Evolutionary conservation across 2,329 filamentous ascomycete species (phyloP).

Genomic region (Raffaelea ambrosiae): DNA sequence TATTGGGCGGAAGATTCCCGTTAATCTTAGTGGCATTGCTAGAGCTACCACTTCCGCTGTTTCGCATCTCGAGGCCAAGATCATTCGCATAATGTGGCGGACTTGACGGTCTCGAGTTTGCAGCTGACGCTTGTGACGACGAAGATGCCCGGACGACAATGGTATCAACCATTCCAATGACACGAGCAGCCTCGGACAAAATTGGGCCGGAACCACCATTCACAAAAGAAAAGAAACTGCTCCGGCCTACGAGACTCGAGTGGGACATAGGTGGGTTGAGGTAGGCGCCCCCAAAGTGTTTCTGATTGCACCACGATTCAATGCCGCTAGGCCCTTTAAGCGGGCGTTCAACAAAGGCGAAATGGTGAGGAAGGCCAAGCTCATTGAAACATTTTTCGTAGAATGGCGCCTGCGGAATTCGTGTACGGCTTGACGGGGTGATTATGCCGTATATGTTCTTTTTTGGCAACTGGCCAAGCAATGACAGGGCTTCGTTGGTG

Average conservation of each 20-base stretch:
- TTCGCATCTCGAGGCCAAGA: slow-evolving; percentile 4
- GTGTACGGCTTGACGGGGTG: slow-evolving; percentile 52
- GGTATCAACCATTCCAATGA: slow-evolving; percentile 75
- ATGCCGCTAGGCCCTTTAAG: slow-evolving; percentile 56
- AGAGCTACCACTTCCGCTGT: not conserved
- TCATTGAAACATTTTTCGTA: slow-evolving; percentile 80
- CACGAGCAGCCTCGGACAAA: slow-evolving; percentile 66
- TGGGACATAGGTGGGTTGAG: slow-evolving; percentile 63
- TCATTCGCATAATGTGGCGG: slow-evolving; percentile 28
- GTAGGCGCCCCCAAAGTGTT: slow-evolving; percentile 73
- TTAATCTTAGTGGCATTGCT: slow-evolving; percentile 1
- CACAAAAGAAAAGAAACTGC: slow-evolving; percentile 39
- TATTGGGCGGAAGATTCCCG: slow-evolving; percentile 35
- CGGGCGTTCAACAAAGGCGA: slow-evolving; percentile 65
- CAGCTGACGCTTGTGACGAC: slow-evolving; percentile 33
- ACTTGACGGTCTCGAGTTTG: slow-evolving; percentile 39
- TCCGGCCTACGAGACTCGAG: slow-evolving; percentile 48
- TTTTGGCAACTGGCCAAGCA: slow-evolving; percentile 72
- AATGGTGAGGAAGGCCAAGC: slow-evolving; percentile 76
- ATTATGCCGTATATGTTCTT: slow-evolving; percentile 75
- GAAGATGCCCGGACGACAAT: slow-evolving; percentile 55
- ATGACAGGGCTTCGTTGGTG: slow-evolving; percentile 70
- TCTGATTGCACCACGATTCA: slow-evolving; percentile 63
- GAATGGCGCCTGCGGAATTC: slow-evolving; percentile 69
- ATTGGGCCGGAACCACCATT: slow-evolving; percentile 44